phyloP scores from a whole-genome alignment of 345 rosid genomes.

The Triadica sebifera region DNA sequence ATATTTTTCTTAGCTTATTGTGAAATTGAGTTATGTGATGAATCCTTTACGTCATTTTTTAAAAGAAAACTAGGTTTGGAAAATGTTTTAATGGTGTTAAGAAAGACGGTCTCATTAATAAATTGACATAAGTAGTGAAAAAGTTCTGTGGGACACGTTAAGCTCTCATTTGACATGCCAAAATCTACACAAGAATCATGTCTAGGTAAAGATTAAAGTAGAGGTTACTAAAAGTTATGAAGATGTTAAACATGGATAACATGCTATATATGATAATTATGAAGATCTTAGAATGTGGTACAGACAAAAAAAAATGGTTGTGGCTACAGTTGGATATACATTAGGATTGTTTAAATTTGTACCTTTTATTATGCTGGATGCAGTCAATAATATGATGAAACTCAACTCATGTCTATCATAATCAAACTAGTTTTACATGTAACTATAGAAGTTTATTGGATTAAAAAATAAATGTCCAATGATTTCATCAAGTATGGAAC shows the following conservation, averaged over 20 bases:
- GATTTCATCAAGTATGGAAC: constrained; percentile 13
- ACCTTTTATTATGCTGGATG: background rate
- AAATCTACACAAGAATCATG: background rate
- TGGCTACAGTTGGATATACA: background rate
- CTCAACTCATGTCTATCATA: background rate
- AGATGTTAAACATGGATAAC: background rate
- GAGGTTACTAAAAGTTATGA: background rate
- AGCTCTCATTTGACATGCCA: background rate
- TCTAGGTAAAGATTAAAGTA: background rate
- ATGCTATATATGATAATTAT: background rate
- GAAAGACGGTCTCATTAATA: background rate
- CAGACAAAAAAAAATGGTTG: too few species aligned
- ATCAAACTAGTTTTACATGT: background rate
- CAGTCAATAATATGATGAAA: background rate
- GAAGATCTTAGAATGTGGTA: background rate
- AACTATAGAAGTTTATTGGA: background rate
- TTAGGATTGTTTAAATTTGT: constrained; percentile 1
- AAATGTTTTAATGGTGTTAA: background rate
- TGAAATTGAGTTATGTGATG: background rate
- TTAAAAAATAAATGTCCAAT: background rate
- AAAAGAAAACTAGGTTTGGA: background rate
- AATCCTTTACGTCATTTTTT: background rate
- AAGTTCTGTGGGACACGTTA: too few species aligned
- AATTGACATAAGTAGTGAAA: background rate
- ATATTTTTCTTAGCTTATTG: background rate